Base-by-base conservation (phyloP, 148 eudicot genomes). In the Rhododendron molle region DNA sequence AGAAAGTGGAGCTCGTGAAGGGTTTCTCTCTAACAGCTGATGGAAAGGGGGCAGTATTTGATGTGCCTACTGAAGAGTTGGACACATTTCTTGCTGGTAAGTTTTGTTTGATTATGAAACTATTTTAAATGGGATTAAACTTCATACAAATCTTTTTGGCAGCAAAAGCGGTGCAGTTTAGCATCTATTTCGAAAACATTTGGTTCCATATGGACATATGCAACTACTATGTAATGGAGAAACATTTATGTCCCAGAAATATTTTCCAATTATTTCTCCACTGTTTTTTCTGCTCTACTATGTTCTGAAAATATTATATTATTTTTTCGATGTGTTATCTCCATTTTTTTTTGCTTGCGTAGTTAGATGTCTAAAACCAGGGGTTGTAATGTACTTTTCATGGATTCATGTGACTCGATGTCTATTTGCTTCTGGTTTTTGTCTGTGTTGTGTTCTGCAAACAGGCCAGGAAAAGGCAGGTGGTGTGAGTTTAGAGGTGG, bases 1-100 rank as follows among this genome's bases (percentile, higher is more conserved):
- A 92, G 81, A 95, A 94, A 88, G 94, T 91, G 44, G 94, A 94
- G 81, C 83, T 93, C 11, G 91, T 95, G 38, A 92, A 91, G 86
- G 99, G 97, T 62, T 85, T 95, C 71, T 83, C 97, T 71, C 84
- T 96, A 43, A 95, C 98, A 16, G 95, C 93, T 62, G 98, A 95
- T 90, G 93, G 94, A 60, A 90, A 87, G 11, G 98, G 95, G 46
- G 95, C 96, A 12, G 97, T 96, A 1, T 93, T 96, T 84, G 98
- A 96, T 85, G 95, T 95, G 58, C 92, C 97, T 73, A 85, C 84
- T 67, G 90, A 85, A 52, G 99, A 96, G 85, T 62, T 94, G 85
- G 94, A 93, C 83, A 82, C 86, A 7, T 96, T 90, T 76, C 93
- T 95, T 84, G 86, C 89, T 47, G 97, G 99, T 95, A 91, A 15